phyloP scores from a whole-genome alignment of 768 basidiomycete genomes.

The Gymnopilus junonius region DNA sequence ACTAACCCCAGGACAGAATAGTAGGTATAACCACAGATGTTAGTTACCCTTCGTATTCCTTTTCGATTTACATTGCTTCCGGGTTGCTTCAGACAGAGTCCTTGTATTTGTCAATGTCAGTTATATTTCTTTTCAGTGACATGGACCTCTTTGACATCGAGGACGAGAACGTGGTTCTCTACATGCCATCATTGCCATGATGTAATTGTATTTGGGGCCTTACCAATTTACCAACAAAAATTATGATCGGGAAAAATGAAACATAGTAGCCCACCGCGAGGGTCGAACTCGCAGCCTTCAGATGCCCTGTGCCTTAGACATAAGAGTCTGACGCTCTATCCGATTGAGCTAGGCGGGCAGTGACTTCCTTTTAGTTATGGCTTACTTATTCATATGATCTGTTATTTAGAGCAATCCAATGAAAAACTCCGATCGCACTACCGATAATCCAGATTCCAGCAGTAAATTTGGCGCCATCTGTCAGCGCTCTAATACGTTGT shows the following conservation, averaged over 20 bases:
- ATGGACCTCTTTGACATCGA: too few relatives aligned
- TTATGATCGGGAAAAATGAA: too few relatives aligned
- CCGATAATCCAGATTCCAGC: too few relatives aligned
- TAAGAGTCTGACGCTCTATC: conserved; percentile 67
- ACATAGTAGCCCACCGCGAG: conserved; percentile 72
- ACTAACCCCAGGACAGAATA: neutral
- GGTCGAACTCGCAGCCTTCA: conserved; percentile 87
- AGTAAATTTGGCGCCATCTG: too few relatives aligned
- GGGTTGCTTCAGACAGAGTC: neutral
- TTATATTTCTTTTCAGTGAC: neutral
- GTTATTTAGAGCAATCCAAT: too few relatives aligned
- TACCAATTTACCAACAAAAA: too few relatives aligned
- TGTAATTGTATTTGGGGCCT: too few relatives aligned
- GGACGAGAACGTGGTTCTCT: too few relatives aligned
- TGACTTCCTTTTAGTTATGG: neutral
- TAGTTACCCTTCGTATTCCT: neutral
- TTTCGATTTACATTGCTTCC: neutral
- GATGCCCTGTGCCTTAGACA: conserved; percentile 39
- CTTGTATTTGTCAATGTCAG: neutral
- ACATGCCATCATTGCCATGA: too few relatives aligned
- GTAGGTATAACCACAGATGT: neutral
- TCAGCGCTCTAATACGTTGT: too few relatives aligned
- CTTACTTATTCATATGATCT: neutral
- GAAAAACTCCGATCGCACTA: too few relatives aligned
- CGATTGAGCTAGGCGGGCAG: conserved; percentile 67